These are phyloP conservation scores for Penicillium sp. DNA, from an alignment of 2,329 filamentous ascomycete genomes.

Conservation along the genomic window DNA sequence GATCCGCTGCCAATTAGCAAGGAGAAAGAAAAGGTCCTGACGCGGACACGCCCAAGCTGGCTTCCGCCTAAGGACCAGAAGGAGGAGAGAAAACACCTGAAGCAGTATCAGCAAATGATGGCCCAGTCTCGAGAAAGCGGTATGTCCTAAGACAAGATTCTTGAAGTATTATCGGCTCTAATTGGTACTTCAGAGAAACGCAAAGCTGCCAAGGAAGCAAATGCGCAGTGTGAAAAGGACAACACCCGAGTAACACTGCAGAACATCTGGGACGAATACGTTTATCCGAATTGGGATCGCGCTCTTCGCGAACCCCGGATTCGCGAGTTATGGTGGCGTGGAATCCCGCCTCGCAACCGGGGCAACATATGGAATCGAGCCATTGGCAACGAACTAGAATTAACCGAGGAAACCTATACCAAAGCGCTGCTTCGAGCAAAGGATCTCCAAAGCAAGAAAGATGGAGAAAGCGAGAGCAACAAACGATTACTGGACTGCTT, in stretches of 20 bases:
- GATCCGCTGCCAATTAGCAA: conserved; percentile 65
- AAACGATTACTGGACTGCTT: conserved; percentile 52
- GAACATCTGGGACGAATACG: conserved; percentile 60
- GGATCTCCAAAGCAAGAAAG: conserved; percentile 44
- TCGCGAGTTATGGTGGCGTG: conserved; percentile 64
- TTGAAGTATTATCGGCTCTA: not conserved
- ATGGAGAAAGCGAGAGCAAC: conserved; percentile 44
- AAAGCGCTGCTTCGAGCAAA: conserved; percentile 57
- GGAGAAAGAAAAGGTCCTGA: conserved; percentile 63
- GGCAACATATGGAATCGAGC: conserved; percentile 59
- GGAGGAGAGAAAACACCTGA: conserved; percentile 86
- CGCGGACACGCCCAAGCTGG: conserved; percentile 66
- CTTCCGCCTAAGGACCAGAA: conserved; percentile 71
- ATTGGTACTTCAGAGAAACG: conserved; percentile 45
- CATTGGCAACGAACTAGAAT: conserved; percentile 59
- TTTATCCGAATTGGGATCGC: conserved; percentile 58
- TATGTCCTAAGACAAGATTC: conserved; percentile 29
- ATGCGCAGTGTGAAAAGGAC: conserved; percentile 49
- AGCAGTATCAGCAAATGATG: conserved; percentile 66
- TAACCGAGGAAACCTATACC: conserved; percentile 55
- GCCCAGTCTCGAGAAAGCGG: conserved; percentile 58
- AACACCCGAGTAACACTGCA: conserved; percentile 53
- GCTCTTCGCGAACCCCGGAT: conserved; percentile 54
- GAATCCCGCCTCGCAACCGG: conserved; percentile 55
- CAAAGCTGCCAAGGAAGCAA: conserved; percentile 48